These are phyloP conservation scores for Cytospora schulzeri DNA, from an alignment of 2,329 filamentous ascomycete species.

Conservation along the genomic window DNA sequence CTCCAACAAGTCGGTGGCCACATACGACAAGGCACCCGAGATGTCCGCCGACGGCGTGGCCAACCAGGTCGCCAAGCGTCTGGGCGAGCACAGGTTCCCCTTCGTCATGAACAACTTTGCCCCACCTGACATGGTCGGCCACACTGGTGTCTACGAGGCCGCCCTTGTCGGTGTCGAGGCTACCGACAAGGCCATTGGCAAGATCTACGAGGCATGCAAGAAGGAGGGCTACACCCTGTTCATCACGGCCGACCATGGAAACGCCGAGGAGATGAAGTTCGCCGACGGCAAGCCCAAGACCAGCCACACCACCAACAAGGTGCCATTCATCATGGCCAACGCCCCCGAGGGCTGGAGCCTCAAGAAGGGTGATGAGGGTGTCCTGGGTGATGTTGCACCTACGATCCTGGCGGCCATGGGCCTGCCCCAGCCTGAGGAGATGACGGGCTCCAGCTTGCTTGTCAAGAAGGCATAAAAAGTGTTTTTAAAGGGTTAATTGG, in stretches of 20 bases:
- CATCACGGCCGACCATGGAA: conserved; percentile 95
- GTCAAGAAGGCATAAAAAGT: conserved; percentile 70
- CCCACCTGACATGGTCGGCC: conserved; percentile 98
- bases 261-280: conserved; percentile 99
- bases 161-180: conserved; percentile 82
- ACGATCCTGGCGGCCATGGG: conserved; percentile 91
- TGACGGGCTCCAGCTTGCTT: conserved; percentile 85
- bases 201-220: conserved; percentile 92
- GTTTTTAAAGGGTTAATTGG: conserved; percentile 3
- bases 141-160: conserved; percentile 96
- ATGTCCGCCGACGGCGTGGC: conserved; percentile 94
- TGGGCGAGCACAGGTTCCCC: conserved; percentile 82
- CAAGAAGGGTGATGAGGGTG: conserved; percentile 74
- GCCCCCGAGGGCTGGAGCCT: conserved; percentile 87
- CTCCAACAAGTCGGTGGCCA: conserved; percentile 86
- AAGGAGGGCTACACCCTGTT: conserved; percentile 91
- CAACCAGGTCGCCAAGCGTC: conserved; percentile 84
- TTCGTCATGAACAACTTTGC: conserved; percentile 99
- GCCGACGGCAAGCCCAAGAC: conserved; percentile 96
- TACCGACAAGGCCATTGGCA: conserved; percentile 91
- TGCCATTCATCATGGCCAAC: conserved; percentile 98
- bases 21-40: conserved; percentile 91
- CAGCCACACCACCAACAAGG: conserved; percentile 95
- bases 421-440: conserved; percentile 83
- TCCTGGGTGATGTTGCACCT: conserved; percentile 97